Percentiles rank a stretch among this genome's conserved stretches.
phyloP scores from a whole-genome alignment of 805 yeast genomes.

The Sugiyamaella lignohabitans region DNA sequence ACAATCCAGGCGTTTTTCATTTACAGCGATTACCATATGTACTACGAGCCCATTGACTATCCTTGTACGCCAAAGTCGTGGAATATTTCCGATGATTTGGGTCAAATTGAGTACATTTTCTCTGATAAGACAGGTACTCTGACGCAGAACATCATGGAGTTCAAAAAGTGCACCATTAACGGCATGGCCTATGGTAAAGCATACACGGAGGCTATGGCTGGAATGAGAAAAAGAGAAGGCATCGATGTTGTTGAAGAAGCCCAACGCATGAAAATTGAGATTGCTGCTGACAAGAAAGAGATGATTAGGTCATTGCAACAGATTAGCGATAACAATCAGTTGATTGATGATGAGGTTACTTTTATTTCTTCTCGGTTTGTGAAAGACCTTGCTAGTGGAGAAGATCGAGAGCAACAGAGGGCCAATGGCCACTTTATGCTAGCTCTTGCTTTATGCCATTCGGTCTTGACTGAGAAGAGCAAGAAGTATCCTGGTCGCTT shows the following conservation, averaged over 20 bases:
- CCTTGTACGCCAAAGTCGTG: slow-evolving; percentile 81
- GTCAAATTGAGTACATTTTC: slow-evolving; percentile 76
- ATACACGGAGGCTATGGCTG: slow-evolving; percentile 69
- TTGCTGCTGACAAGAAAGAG: slow-evolving; percentile 39
- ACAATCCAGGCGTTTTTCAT: slow-evolving; percentile 75
- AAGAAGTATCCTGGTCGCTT: slow-evolving; percentile 32
- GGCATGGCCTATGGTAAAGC: slow-evolving; percentile 68
- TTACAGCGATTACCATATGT: slow-evolving; percentile 63
- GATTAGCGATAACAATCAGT: slow-evolving; percentile 42
- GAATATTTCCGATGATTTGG: slow-evolving; percentile 80
- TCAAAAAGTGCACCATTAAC: slow-evolving; percentile 66
- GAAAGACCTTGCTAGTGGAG: slow-evolving; percentile 42
- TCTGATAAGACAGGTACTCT: slow-evolving; percentile 82
- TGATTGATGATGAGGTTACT: slow-evolving; percentile 49
- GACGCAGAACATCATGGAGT: slow-evolving; percentile 81
- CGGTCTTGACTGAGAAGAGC: slow-evolving; percentile 60
- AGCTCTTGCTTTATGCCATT: slow-evolving; percentile 69
- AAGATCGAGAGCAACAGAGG: slow-evolving; percentile 39
- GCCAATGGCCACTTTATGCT: slow-evolving; percentile 59
- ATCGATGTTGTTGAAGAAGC: slow-evolving; percentile 51
- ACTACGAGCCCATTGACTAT: slow-evolving; percentile 60
- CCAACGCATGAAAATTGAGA: slow-evolving; percentile 39
- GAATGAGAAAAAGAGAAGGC: slow-evolving; percentile 61
- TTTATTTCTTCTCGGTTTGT: slow-evolving; percentile 62
- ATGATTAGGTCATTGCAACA: slow-evolving; percentile 44